Base-by-base conservation (phyloP, 805 yeast species). In the Ascoidea asiatica region DNA sequence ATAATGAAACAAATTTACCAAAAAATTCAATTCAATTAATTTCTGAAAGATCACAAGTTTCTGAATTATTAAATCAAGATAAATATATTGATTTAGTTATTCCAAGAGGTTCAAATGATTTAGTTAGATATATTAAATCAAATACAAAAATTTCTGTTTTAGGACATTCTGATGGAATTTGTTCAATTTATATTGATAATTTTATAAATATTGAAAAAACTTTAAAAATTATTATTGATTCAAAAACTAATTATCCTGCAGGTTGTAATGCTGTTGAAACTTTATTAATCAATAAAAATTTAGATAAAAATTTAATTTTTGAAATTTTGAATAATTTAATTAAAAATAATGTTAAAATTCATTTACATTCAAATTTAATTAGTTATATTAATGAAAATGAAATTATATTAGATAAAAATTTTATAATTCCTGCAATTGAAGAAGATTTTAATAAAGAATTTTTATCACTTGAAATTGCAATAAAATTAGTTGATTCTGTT, bases 251-350 rank as follows among this genome's bases (percentile, higher is more conserved):
- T 61, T 92, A 92, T 59, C 97, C 97, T 42, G 98, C 98, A 11
- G 99, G 95, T n/a, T 92, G 99, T 63, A 92, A 92, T 60, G 97
- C 98, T 5, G 90, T 77, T 45, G 99, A 92, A 62, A 86, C 92
- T 33, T 62, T 92, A 23, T 70, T 92, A 46, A 63, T 94, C 41
- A 73, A 81, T 60, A 63, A 68, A 43, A 57, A 52, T 47, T 59
- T 59, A 52, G 66, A 57, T 44, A 64, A 48, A 53, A 55, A 51
- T 44, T 52, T 18, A 37, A 53, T 70, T 15, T 47, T 63, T 15
- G 59, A 62, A 21, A 65, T 69, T 15, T 55, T 68, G n/a, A 56
- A 60, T n/a, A 57, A 63, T 11, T 66, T 90, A 48, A 54, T 73
- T 5, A 76, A 67, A 7, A 75, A 77, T 5, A 78, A 77, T n/a